Conservation (phyloP, 2,329 filamentous ascomycete species). For the Microcyclosporella mali region DNA sequence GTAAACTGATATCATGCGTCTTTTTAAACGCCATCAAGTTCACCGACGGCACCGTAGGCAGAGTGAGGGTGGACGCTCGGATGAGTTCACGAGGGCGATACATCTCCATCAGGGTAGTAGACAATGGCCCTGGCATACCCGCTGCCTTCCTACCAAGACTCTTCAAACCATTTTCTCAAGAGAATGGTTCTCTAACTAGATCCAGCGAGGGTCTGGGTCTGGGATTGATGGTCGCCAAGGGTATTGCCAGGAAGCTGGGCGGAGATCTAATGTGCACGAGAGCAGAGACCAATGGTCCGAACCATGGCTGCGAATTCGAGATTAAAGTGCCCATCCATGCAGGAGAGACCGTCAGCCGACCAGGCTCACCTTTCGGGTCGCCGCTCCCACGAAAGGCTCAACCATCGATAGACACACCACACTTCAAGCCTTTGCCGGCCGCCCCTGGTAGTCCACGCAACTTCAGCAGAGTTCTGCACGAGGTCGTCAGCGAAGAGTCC, state of each 20-base stretch:
- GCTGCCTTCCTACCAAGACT: conserved; percentile 59
- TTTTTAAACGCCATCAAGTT: conserved; percentile 66
- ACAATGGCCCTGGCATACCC: conserved; percentile 64
- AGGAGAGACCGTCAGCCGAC: conserved; percentile 45
- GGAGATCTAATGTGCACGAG: conserved; percentile 60
- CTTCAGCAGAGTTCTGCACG: conserved; percentile 22
- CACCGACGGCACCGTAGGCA: conserved; percentile 52
- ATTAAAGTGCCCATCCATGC: conserved; percentile 58
- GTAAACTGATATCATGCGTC: conserved; percentile 58
- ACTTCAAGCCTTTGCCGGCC: conserved; percentile 11
- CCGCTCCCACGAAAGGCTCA: conserved; percentile 32
- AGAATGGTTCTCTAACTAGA: conserved; percentile 62
- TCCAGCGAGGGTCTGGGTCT: conserved; percentile 63
- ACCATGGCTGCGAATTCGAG: conserved; percentile 62
- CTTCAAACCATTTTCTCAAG: conserved; percentile 64
- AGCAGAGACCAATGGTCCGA: conserved; percentile 55
- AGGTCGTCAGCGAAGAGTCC: conserved; percentile 13
- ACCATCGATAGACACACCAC: conserved; percentile 6
- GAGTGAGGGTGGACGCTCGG: conserved; percentile 51
- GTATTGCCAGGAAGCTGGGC: conserved; percentile 61
- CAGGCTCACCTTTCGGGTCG: conserved; percentile 45
- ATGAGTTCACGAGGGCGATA: conserved; percentile 45
- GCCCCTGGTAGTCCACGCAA: conserved; percentile 21
- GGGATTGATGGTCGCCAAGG: conserved; percentile 66
- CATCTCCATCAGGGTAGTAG: conserved; percentile 56